Conservation (phyloP, 306 rosid species). For the Spatholobus suberectus region DNA sequence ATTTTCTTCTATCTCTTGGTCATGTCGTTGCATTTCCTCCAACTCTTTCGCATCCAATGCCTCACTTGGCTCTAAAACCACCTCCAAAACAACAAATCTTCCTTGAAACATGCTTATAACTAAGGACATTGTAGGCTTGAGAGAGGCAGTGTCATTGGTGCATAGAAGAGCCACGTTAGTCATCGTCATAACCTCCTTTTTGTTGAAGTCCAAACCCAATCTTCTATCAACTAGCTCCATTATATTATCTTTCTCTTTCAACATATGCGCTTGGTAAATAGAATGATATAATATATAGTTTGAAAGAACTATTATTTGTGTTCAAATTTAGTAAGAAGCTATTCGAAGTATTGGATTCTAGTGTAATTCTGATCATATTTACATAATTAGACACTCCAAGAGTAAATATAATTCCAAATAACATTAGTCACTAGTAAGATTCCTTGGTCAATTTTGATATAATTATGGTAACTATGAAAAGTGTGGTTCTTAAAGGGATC, state of each 20-base stretch:
- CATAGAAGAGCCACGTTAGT: constrained; percentile 52
- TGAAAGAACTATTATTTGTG: not conserved
- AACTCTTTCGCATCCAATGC: too few species aligned
- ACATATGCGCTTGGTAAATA: constrained; percentile 2
- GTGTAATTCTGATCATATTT: not conserved
- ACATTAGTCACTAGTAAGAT: too few species aligned
- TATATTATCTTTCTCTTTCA: constrained; percentile 45
- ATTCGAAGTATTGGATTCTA: not conserved
- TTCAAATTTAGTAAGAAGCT: not conserved
- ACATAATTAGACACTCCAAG: not conserved
- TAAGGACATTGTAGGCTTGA: not conserved
- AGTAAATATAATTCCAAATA: not conserved
- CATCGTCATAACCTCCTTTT: constrained; percentile 45
- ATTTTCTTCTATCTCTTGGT: too few species aligned
- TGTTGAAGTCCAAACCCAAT: constrained; percentile 42
- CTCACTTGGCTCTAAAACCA: too few species aligned
- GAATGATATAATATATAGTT: too few species aligned
- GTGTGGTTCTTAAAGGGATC: too few species aligned
- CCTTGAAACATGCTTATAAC: too few species aligned
- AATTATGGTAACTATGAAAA: too few species aligned
- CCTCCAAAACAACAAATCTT: too few species aligned
- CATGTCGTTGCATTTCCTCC: too few species aligned
- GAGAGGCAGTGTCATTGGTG: constrained; percentile 2
- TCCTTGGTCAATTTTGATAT: too few species aligned
- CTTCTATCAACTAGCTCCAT: constrained; percentile 4